These are phyloP conservation scores for Aspergillus cristatus DNA, from an alignment of 495 filamentous ascomycete species.

Conservation along the genomic window DNA sequence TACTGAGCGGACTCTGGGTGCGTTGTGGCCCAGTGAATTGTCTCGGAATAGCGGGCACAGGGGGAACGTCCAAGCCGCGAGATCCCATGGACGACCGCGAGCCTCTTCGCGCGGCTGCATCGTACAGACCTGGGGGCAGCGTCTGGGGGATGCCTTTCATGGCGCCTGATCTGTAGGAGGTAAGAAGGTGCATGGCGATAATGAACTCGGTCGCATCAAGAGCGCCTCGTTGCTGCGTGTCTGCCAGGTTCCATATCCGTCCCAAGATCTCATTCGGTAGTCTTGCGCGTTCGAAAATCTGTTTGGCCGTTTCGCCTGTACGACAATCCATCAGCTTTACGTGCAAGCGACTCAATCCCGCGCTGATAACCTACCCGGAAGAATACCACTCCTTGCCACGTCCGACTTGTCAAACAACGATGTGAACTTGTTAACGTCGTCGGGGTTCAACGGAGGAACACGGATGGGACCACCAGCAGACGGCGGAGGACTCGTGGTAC, in stretches of 20 bases:
- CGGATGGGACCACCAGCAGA: constrained; percentile 64
- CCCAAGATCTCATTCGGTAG: constrained; percentile 85
- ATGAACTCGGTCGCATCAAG: constrained; percentile 91
- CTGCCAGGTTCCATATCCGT: constrained; percentile 88
- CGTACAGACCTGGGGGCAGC: constrained; percentile 79
- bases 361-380: constrained; percentile 51
- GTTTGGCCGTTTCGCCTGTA: constrained; percentile 72
- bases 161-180: constrained; percentile 75
- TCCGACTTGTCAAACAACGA: constrained; percentile 81
- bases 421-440: constrained; percentile 81
- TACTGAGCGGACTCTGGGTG: constrained; percentile 61
- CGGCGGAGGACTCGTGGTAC: constrained; percentile 50
- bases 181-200: constrained; percentile 95
- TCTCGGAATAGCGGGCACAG: constrained; percentile 54
- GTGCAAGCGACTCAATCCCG: no score
- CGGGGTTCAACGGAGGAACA: constrained; percentile 81
- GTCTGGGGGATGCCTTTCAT: constrained; percentile 71
- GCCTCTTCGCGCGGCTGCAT: constrained; percentile 72
- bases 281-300: constrained; percentile 87
- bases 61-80: constrained; percentile 32
- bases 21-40: constrained; percentile 63
- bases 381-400: constrained; percentile 57
- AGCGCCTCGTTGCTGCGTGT: constrained; percentile 82
- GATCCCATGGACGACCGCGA: constrained; percentile 39
- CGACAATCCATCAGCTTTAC: background rate